phyloP scores from a whole-genome alignment of 2,329 filamentous ascomycete species.

The Colletotrichum spinosum region DNA sequence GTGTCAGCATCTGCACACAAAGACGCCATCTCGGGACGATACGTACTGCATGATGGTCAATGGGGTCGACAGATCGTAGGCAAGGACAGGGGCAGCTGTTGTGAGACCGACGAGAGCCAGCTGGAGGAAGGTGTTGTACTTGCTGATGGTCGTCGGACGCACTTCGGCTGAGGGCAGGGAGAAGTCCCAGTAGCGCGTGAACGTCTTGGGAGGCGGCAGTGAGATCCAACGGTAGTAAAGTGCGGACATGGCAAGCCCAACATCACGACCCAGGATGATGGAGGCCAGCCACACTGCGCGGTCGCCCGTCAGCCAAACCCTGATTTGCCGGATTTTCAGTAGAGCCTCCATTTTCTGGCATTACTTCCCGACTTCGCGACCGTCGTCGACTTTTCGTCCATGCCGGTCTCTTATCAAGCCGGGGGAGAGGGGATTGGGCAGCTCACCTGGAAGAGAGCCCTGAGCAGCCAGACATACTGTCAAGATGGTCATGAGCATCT shows the following conservation, averaged over 20 bases:
- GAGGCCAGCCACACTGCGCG: slow-evolving; percentile 81
- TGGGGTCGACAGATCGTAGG: slow-evolving; percentile 64
- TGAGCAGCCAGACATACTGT: slow-evolving; percentile 88
- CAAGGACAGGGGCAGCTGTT: slow-evolving; percentile 81
- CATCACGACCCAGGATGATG: slow-evolving; percentile 92
- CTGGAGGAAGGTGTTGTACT: slow-evolving; percentile 95
- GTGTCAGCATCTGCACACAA: slow-evolving; percentile 44
- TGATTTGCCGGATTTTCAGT: background rate
- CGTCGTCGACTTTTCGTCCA: background rate
- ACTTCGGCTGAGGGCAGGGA: slow-evolving; percentile 89
- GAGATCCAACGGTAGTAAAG: slow-evolving; percentile 98
- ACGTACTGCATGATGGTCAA: slow-evolving; percentile 75
- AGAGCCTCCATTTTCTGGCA: background rate
- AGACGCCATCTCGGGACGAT: slow-evolving; percentile 3
- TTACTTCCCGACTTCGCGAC: background rate
- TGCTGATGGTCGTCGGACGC: slow-evolving; percentile 84
- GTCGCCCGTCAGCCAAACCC: background rate
- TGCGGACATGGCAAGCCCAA: slow-evolving; percentile 84
- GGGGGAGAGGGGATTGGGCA: background rate
- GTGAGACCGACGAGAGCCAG: slow-evolving; percentile 87
- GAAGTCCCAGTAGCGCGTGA: slow-evolving; percentile 96
- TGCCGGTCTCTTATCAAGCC: background rate
- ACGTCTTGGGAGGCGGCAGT: slow-evolving; percentile 91
- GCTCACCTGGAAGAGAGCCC: slow-evolving; percentile 81
- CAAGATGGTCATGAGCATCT: slow-evolving; percentile 92